phyloP scores from a whole-genome alignment of 306 rosid species.

The Citrullus mucosospermus region DNA sequence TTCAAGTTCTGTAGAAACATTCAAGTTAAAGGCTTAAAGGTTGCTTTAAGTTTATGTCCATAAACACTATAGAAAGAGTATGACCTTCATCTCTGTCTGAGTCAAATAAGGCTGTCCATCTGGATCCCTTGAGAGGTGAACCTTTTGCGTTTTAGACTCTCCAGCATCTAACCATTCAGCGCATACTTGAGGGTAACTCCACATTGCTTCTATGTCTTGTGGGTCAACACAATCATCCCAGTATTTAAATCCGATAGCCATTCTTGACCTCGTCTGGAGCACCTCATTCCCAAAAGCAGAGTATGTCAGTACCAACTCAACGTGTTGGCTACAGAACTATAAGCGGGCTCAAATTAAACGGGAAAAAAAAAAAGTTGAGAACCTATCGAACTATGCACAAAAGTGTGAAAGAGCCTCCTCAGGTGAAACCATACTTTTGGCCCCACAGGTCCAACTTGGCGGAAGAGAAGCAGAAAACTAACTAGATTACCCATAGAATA shows the following conservation, averaged over 20 bases:
- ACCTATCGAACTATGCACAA: neutral
- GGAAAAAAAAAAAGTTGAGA: neutral
- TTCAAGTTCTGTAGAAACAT: neutral
- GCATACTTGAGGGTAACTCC: constrained; percentile 51
- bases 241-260: constrained; percentile 43
- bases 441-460: neutral
- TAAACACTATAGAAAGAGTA: neutral
- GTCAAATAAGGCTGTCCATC: constrained; percentile 85
- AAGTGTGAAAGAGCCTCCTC: neutral
- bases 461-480: neutral
- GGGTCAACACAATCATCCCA: constrained; percentile 77
- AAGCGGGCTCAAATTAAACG: neutral
- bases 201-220: constrained; percentile 64
- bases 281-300: constrained; percentile 15
- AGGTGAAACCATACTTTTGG: neutral
- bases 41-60: neutral
- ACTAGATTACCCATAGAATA: neutral
- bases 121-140: constrained; percentile 88
- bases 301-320: neutral
- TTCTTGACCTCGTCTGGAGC: constrained; percentile 16
- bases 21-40: neutral
- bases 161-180: constrained; percentile 83
- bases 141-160: constrained; percentile 44
- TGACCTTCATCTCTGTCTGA: constrained; percentile 85
- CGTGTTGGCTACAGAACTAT: neutral